phyloP scores from a whole-genome alignment of 148 eudicot genomes.

The Tetragonia tetragonoides region DNA sequence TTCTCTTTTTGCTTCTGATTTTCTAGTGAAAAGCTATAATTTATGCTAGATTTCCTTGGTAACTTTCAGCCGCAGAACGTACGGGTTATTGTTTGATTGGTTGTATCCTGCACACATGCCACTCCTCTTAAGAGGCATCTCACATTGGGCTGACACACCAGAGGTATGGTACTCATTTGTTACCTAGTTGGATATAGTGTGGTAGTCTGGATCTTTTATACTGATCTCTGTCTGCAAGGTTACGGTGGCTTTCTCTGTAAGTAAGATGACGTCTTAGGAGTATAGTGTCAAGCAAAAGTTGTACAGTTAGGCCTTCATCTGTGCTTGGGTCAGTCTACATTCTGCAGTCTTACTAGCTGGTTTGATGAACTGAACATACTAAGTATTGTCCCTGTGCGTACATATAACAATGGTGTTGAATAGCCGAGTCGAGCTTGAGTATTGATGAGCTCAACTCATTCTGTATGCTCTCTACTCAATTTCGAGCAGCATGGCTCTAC shows the following conservation, averaged over 20 bases:
- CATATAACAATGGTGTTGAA: too few species aligned
- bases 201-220: not conserved
- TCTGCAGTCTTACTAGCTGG: too few species aligned
- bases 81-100: constrained; percentile 96
- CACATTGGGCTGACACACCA: constrained; percentile 99
- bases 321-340: too few species aligned
- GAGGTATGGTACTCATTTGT: constrained; percentile 52
- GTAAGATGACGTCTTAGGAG: not conserved
- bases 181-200: not conserved
- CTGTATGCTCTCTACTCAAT: too few species aligned
- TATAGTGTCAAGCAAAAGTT: too few species aligned
- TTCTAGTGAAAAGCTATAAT: not conserved
- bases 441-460: too few species aligned
- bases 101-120: constrained; percentile 88
- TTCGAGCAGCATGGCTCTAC: too few species aligned
- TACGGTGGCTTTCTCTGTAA: not conserved
- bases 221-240: not conserved
- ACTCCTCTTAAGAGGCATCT: constrained; percentile 78
- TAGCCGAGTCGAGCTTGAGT: too few species aligned
- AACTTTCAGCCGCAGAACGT: constrained; percentile 77
- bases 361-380: too few species aligned
- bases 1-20: not conserved
- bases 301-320: too few species aligned
- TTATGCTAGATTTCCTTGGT: constrained; percentile 14
- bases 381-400: too few species aligned